Percentiles rank a stretch among this genome's conserved stretches.
Conservation (phyloP, 2,329 filamentous ascomycete genomes). For the Hymenotorrendiella dingleyae region DNA sequence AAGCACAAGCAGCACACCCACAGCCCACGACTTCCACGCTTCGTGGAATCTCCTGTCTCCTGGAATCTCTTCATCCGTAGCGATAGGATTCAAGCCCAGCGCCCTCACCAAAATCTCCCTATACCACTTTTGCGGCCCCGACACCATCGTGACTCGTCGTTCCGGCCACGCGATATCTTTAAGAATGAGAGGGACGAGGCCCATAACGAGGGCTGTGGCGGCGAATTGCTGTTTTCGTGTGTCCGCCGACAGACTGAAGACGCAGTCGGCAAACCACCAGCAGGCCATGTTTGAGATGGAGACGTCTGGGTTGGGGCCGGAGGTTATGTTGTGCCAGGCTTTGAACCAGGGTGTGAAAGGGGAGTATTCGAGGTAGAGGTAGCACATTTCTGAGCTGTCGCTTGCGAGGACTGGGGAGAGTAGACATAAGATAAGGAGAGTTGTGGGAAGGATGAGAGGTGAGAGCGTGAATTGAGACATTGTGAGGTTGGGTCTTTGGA, state of each 20-base stretch:
- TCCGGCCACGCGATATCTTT: slow-evolving; percentile 11
- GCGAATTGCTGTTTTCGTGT: slow-evolving; percentile 31
- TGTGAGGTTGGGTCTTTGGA: no score
- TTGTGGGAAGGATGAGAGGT: no score
- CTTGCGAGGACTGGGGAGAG: no score
- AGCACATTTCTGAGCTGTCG: no score
- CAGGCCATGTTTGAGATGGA: slow-evolving; percentile 22
- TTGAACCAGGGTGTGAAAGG: no score
- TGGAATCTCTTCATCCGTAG: neutral
- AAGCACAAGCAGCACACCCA: neutral
- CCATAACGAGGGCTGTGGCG: slow-evolving; percentile 30
- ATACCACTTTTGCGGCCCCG: neutral
- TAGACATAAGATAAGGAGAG: no score
- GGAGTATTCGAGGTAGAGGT: no score
- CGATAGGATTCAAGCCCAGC: neutral
- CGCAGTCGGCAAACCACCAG: slow-evolving; percentile 29
- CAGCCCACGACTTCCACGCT: neutral
- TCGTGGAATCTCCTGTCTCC: neutral
- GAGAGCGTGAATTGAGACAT: no score
- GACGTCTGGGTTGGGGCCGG: no score
- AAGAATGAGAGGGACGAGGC: slow-evolving; percentile 29
- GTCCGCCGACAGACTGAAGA: slow-evolving; percentile 24
- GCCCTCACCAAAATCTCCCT: neutral
- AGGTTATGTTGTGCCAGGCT: no score
- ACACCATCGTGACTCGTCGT: neutral